These are phyloP conservation scores for Penicillium sp. DNA, from an alignment of 2,329 filamentous ascomycete species.

Conservation along the genomic window DNA sequence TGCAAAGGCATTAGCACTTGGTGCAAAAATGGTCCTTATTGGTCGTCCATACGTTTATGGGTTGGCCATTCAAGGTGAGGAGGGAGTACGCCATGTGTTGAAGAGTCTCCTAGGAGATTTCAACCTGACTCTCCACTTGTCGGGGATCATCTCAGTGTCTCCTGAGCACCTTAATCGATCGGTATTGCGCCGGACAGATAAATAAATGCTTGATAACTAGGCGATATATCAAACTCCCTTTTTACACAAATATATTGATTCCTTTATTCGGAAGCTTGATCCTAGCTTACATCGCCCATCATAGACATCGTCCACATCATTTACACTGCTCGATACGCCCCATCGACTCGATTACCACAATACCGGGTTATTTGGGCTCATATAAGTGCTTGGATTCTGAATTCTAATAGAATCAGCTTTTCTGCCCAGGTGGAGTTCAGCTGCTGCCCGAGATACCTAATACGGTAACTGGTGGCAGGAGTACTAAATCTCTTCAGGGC, in stretches of 20 bases:
- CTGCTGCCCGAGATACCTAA: no score
- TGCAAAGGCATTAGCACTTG: slow-evolving; percentile 49
- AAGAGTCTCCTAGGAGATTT: slow-evolving; percentile 26
- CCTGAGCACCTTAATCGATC: not conserved
- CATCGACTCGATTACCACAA: no score
- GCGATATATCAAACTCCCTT: no score
- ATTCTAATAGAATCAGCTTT: no score
- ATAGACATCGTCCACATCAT: no score
- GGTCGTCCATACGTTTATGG: slow-evolving; percentile 56
- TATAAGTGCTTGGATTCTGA: no score
- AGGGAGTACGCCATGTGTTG: slow-evolving; percentile 53
- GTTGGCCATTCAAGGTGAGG: slow-evolving; percentile 52
- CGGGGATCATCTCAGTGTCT: not conserved
- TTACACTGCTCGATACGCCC: no score
- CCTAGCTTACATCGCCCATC: no score
- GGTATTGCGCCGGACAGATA: not conserved
- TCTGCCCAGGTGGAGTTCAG: no score
- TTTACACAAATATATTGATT: not conserved
- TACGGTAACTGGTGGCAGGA: no score
- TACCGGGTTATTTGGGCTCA: no score
- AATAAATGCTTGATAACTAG: not conserved
- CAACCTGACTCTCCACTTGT: not conserved
- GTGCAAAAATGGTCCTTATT: slow-evolving; percentile 54
- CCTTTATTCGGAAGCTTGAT: not conserved
- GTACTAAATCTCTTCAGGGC: no score